A percentile compares a stretch with the other conserved stretches of the same genome.
Evolutionary conservation across 148 eudicot genomes (phyloP).

Genomic region (Gaultheria prostrata): DNA sequence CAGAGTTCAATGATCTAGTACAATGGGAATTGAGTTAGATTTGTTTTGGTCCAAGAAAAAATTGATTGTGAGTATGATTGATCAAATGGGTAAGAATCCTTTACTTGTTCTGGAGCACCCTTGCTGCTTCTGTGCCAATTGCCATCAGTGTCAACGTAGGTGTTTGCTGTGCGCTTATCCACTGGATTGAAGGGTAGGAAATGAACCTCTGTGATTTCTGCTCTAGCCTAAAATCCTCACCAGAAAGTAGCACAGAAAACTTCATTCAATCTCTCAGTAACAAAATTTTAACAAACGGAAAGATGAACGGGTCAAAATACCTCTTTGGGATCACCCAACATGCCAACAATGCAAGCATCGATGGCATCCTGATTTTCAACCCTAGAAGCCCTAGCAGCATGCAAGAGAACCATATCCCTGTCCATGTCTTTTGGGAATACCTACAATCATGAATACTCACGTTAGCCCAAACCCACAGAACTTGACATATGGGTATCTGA

Average conservation of each 20-base stretch:
- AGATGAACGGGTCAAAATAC: conserved; percentile 17
- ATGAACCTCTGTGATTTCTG: conserved; percentile 69
- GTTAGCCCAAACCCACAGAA: background rate
- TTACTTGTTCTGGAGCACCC: conserved; percentile 89
- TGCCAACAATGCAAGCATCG: conserved; percentile 68
- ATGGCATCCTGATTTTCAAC: conserved; percentile 83
- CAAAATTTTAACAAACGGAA: background rate
- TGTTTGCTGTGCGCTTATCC: conserved; percentile 77
- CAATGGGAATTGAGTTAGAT: background rate
- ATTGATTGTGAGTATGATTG: background rate
- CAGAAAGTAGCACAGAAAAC: conserved; percentile 10
- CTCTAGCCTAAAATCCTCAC: conserved; percentile 55
- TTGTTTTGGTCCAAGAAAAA: background rate
- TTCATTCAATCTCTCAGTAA: background rate
- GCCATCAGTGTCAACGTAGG: conserved; percentile 59
- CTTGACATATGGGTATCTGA: background rate
- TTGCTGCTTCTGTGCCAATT: conserved; percentile 76
- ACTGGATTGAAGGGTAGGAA: conserved; percentile 80
- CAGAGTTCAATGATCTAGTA: conserved; percentile 82
- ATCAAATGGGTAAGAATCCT: background rate
- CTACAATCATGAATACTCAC: conserved; percentile 12
- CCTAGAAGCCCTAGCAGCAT: conserved; percentile 76
- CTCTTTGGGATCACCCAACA: conserved; percentile 73
- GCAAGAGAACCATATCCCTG: conserved; percentile 46
- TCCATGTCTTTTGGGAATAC: conserved; percentile 39